A percentile compares a stretch with the other conserved stretches of the same genome.
Conservation (phyloP, 106 monocot species). For the Platanthera guangdongensis region DNA sequence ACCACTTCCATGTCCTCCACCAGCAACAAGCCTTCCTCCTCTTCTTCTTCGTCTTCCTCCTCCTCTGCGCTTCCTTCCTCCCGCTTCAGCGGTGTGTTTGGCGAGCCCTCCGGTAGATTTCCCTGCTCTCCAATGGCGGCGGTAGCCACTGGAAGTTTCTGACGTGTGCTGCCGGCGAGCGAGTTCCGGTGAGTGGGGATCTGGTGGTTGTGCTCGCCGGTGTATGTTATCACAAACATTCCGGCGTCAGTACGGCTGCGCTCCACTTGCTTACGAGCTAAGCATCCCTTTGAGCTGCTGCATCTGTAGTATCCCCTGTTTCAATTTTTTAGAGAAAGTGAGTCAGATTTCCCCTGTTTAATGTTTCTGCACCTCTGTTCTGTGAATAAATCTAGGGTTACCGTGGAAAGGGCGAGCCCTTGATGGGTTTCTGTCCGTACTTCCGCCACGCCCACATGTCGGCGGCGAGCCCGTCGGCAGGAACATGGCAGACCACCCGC, state of each 20-base stretch:
- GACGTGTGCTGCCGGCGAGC: slow-evolving; percentile 72
- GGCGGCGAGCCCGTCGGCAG: slow-evolving; percentile 44
- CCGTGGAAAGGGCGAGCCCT: slow-evolving; percentile 87
- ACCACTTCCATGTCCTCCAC: slow-evolving; percentile 37
- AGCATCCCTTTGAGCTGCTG: slow-evolving; percentile 82
- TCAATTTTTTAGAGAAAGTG: not conserved
- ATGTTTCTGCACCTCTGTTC: not conserved
- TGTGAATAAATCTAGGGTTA: slow-evolving; percentile 5
- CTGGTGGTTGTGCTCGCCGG: slow-evolving; percentile 80
- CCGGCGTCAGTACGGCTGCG: slow-evolving; percentile 49
- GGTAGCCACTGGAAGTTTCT: slow-evolving; percentile 26
- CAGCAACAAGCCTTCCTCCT: slow-evolving; percentile 20
- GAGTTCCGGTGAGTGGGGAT: slow-evolving; percentile 78
- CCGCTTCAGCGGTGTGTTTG: slow-evolving; percentile 14
- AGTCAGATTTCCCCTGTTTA: not conserved
- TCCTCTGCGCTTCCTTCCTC: not conserved
- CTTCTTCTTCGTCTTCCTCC: slow-evolving; percentile 20
- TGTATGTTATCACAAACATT: slow-evolving; percentile 67
- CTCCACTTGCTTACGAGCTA: slow-evolving; percentile 84
- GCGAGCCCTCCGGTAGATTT: slow-evolving; percentile 2
- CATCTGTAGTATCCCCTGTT: slow-evolving; percentile 88
- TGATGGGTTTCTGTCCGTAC: slow-evolving; percentile 96
- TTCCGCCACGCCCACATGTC: slow-evolving; percentile 94
- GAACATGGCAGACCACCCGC: slow-evolving; percentile 64
- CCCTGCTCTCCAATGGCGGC: slow-evolving; percentile 5